Evolutionary conservation across 257 asterid genomes (phyloP), one percentile per base, ranked within the genome.

Genomic region (Phtheirospermum japonicum): DNA sequence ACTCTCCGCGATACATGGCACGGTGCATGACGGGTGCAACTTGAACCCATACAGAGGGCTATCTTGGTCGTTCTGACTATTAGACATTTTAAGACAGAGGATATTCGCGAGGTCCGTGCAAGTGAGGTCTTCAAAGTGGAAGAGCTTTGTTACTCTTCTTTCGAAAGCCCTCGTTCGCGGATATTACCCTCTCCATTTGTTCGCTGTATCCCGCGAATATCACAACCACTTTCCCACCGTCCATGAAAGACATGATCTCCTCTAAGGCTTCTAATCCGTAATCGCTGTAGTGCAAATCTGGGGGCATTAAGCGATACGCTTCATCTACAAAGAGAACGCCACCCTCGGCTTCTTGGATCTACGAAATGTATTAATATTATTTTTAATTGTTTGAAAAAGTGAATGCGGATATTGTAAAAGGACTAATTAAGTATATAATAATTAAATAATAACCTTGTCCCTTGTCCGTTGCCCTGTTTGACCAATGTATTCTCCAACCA

Each of bases 211-310:
- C 51, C 4, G 53, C 28, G 26, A 48, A 48, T 48, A 48, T 16
- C 26, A 48, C 53, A 8, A 48, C 53, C 4, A 16, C 12, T 6
- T 48, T 48, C 3, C 53, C 53, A 14, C 5, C 4, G 26, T 48
- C 53, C 53, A 48, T 48, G 53, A 14, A 17, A 10, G 28, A 48
- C 53, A 48, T 48, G 23, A 48, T 48, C 26, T 48, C 53, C 28
- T 48, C 53, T 6, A 48, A 8, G 10, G 53, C 28, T 40, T 40
- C 48, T 40, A 40, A 12, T n/a, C 17, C 48, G 17, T 3, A 40
- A 40, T 40, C 48, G 2, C 46, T 0, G 2, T 13, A 40, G 0
- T 5, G 5, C 16, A 0, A 11, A n/a, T 11, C 5, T 0, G 11
- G 0, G 0, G 28, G 53, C 28, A 16, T 7, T 0, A 48, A 19